These are phyloP conservation scores for Maudiozyma serrabonitensis DNA, from an alignment of 805 yeast genomes.

Conservation along the genomic window DNA sequence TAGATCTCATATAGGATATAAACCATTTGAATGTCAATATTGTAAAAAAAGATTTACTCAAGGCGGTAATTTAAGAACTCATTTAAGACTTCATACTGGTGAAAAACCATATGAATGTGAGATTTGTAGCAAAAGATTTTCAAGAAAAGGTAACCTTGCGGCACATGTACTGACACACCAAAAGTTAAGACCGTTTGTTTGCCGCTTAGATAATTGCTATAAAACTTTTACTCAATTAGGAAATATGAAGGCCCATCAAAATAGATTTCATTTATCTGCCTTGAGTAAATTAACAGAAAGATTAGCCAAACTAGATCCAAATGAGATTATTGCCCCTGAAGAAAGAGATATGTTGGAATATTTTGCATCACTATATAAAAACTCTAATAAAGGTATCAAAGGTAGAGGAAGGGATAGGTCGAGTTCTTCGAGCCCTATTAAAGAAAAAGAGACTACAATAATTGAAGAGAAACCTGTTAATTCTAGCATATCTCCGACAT, in stretches of 20 bases:
- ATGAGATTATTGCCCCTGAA: constrained; percentile 40
- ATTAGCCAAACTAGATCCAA: constrained; percentile 52
- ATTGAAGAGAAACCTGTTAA: not conserved
- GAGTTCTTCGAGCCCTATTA: not conserved
- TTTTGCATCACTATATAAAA: constrained; percentile 74
- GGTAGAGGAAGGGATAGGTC: constrained; percentile 8
- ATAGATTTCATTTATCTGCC: constrained; percentile 70
- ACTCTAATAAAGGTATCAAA: constrained; percentile 68
- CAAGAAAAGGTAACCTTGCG: constrained; percentile 85
- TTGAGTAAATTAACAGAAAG: constrained; percentile 55
- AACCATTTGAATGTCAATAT: constrained; percentile 70
- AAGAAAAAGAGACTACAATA: not conserved
- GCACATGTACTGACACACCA: constrained; percentile 81
- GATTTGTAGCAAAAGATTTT: constrained; percentile 65
- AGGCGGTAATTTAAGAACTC: constrained; percentile 84
- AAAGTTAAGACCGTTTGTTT: constrained; percentile 64
- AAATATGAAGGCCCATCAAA: constrained; percentile 89
- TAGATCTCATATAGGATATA: constrained; percentile 76
- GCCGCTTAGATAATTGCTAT: constrained; percentile 71
- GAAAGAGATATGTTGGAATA: constrained; percentile 67
- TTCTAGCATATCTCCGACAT: not conserved
- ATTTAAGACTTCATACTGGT: constrained; percentile 78
- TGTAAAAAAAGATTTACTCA: constrained; percentile 82
- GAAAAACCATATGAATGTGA: constrained; percentile 83
- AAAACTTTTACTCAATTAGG: constrained; percentile 88